Percentiles rank a stretch among this genome's conserved stretches.
These are phyloP conservation scores for Diaporthe australafricana DNA, from an alignment of 2,329 filamentous ascomycete species.

Conservation along the genomic window DNA sequence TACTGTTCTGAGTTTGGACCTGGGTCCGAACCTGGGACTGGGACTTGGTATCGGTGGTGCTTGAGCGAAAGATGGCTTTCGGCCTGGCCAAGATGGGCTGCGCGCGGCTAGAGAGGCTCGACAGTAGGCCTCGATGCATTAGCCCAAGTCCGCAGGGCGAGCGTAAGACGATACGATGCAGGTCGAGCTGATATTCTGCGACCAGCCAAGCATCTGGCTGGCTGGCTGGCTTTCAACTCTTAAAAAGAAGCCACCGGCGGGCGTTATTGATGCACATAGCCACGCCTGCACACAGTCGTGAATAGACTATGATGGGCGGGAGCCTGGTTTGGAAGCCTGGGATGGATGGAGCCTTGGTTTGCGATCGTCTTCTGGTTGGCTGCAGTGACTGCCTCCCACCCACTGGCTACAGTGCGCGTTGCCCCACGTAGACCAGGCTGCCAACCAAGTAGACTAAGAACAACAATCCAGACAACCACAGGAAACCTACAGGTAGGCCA, in stretches of 20 bases:
- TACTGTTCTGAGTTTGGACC: background rate
- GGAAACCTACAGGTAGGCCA: too few relatives aligned
- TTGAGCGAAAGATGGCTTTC: background rate
- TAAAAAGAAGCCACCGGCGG: too few relatives aligned
- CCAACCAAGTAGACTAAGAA: too few relatives aligned
- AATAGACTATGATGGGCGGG: too few relatives aligned
- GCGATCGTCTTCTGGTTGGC: background rate
- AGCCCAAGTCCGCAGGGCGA: too few relatives aligned
- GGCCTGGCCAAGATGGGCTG: background rate
- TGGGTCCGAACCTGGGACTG: too few relatives aligned
- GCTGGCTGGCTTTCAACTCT: too few relatives aligned
- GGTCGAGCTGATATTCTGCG: too few relatives aligned
- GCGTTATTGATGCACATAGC: background rate
- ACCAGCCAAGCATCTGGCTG: too few relatives aligned
- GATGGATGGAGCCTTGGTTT: background rate
- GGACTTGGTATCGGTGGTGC: background rate
- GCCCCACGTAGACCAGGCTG: background rate
- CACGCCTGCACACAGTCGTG: background rate
- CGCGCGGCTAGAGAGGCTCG: background rate
- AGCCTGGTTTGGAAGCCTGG: background rate
- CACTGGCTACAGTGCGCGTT: background rate
- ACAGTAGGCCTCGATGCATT: background rate
- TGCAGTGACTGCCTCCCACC: too few relatives aligned
- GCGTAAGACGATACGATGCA: too few relatives aligned
- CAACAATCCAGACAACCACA: too few relatives aligned